phyloP scores from a whole-genome alignment of 2,329 filamentous ascomycete species.

The Triangularia setosa region DNA sequence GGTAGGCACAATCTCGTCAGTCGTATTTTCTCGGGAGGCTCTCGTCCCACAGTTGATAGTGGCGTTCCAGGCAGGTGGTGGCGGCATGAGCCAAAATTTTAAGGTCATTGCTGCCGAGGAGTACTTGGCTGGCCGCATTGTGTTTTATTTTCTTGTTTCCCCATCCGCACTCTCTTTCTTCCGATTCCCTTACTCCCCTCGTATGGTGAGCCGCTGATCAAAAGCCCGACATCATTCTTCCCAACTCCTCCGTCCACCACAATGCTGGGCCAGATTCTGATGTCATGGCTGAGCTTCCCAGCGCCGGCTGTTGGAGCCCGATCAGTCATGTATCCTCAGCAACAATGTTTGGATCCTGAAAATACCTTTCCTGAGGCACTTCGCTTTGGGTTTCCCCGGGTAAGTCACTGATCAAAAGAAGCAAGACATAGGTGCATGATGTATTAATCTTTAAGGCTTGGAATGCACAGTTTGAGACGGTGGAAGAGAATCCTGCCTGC shows the following conservation, averaged over 20 bases:
- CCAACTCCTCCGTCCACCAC: neutral
- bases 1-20: neutral
- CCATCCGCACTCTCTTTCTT: neutral
- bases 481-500: conserved; percentile 7
- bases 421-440: neutral
- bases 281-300: neutral
- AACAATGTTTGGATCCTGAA: neutral
- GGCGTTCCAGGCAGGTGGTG: neutral
- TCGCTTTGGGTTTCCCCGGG: conserved; percentile 2
- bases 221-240: neutral
- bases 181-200: neutral
- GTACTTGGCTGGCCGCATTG: too few species aligned
- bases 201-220: neutral
- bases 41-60: neutral
- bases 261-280: neutral
- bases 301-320: neutral
- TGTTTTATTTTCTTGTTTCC: too few species aligned
- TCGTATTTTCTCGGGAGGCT: neutral
- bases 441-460: neutral
- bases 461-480: neutral
- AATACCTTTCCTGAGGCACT: neutral
- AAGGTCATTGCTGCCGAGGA: neutral
- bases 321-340: neutral
- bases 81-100: neutral
- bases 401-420: neutral